Evolutionary conservation across 2,329 filamentous ascomycete species (phyloP), one percentile per base, ranked within the genome.

Genomic region (Celoporthe dispersa): DNA sequence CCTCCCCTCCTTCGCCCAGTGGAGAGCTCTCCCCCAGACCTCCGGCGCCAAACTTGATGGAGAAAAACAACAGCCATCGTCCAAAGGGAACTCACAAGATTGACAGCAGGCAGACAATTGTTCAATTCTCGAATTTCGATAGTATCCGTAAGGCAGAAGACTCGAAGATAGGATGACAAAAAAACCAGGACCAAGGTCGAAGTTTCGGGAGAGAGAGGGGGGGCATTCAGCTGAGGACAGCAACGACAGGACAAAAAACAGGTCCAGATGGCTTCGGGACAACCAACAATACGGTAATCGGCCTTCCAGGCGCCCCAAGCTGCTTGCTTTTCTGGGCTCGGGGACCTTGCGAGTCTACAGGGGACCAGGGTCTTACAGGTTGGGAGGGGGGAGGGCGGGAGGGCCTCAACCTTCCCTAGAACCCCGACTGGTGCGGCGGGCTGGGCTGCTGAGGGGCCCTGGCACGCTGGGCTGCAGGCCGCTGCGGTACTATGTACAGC

Each of bases 31-130:
- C 22, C 44, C 44, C 53, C 41, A 41, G 55, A 65, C n/a, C 59
- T 57, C 68, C 66, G 69, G 22, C 61, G 61, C 68, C 59, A 28
- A n/a, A 28, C 59, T 63, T 4, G 7, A 41, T 25, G 6, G n/a
- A 16, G 19, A 1, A 44, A 39, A 16, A 19, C 9, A 44, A 19
- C 22, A 3, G 41, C 3, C n/a, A 41, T 14, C n/a, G 1, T 22
- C 35, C n/a, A n/a, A 41, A n/a, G 19, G n/a, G 25, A 19, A 60
- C 57, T 60, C 37, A 60, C 55, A 2, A 22, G 25, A 2, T 59
- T 35, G 28, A 28, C 3, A 33, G 31, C 11, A 8, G 31, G 3
- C 31, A 19, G 19, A 48, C 22, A 48, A 3, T 48, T 22, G 44
- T 48, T 48, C 7, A 48, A n/a, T 9, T 48, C 44, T 48, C 44